A percentile compares a stretch with the other conserved stretches of the same genome.
Conservation (phyloP, 1,139 yeast species). For the Geotrichum cucujoidarum region DNA sequence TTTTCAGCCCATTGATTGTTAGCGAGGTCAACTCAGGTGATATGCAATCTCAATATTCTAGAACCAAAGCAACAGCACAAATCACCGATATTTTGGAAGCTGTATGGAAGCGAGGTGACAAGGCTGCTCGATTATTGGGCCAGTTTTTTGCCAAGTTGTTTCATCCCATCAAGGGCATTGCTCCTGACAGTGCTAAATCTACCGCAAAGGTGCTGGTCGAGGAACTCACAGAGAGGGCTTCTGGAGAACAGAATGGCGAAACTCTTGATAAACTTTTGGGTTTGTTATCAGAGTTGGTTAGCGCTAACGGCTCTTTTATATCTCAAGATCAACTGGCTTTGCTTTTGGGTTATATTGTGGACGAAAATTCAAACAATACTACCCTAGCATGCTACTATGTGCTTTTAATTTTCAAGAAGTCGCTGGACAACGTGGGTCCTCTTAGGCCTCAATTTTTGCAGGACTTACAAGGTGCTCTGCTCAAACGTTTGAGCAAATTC, state of each 20-base stretch:
- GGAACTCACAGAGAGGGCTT: conserved; percentile 28
- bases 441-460: conserved; percentile 49
- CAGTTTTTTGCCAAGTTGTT: conserved; percentile 19
- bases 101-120: conserved; percentile 17
- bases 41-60: conserved; percentile 13
- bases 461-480: conserved; percentile 49
- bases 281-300: conserved; percentile 51
- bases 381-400: conserved; percentile 44
- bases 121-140: conserved; percentile 14
- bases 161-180: conserved; percentile 23
- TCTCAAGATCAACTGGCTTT: conserved; percentile 61
- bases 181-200: conserved; percentile 21
- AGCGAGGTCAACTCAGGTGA: conserved; percentile 8
- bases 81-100: conserved; percentile 15
- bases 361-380: conserved; percentile 39
- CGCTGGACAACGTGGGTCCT: conserved; percentile 43
- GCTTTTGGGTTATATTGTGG: conserved; percentile 55
- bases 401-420: conserved; percentile 49
- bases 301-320: conserved; percentile 48
- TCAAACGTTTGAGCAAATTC: conserved; percentile 55
- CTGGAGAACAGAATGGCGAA: conserved; percentile 18
- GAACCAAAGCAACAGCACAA: conserved; percentile 5
- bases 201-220: conserved; percentile 21
- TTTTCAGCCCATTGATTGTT: conserved; percentile 39
- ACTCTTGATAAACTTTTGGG: conserved; percentile 41